phyloP scores from a whole-genome alignment of 345 rosid genomes.

The Streptanthus diversifolius region DNA sequence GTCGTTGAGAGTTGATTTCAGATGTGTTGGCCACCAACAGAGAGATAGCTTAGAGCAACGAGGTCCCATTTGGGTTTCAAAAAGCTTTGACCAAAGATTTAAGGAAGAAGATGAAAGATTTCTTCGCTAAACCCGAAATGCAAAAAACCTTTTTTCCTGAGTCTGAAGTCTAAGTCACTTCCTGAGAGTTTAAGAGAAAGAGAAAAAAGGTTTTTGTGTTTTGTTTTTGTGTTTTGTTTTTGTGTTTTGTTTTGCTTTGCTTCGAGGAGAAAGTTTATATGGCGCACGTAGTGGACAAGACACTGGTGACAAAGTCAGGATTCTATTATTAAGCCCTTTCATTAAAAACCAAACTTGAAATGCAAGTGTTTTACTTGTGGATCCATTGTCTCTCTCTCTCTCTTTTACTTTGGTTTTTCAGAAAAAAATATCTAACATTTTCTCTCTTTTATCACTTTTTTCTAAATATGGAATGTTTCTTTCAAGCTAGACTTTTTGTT shows the following conservation, averaged over 20 bases:
- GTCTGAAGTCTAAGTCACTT: constrained; percentile 12
- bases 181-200: constrained; percentile 6
- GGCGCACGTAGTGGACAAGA: constrained; percentile 29
- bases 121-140: constrained; percentile 23
- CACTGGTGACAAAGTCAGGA: constrained; percentile 36
- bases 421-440: not conserved
- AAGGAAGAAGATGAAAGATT: constrained; percentile 3
- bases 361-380: constrained; percentile 29
- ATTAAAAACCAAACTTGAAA: not conserved
- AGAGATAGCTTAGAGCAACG: constrained; percentile 86
- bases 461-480: not conserved
- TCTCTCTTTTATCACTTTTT: not conserved
- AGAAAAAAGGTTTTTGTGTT: not conserved
- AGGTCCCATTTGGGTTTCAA: constrained; percentile 61
- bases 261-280: constrained; percentile 26
- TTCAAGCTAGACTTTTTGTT: no score
- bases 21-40: constrained; percentile 82
- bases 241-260: not conserved
- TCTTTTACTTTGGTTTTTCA: not conserved
- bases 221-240: not conserved
- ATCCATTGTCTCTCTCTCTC: constrained; percentile 40
- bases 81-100: constrained; percentile 5
- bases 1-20: constrained; percentile 55
- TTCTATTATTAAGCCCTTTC: not conserved
- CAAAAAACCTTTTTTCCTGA: constrained; percentile 28